Evolutionary conservation across 495 filamentous ascomycete species (phyloP), one percentile per base, ranked within the genome.

Genomic region (Aspergillus diversus): DNA sequence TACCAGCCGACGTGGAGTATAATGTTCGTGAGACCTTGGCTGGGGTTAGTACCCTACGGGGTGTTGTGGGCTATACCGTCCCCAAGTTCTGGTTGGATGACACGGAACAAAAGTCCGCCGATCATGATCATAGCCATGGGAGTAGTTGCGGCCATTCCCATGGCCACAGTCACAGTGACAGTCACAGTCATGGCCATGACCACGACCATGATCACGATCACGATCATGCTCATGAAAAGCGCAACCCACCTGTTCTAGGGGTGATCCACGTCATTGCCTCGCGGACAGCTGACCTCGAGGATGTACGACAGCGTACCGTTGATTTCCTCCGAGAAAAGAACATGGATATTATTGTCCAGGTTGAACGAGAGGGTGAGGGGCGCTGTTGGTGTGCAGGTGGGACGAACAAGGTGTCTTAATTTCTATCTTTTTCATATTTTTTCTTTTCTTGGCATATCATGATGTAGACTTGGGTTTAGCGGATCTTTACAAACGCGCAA

Each of bases 1-100:
- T 98, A 7, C 93, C 95, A 2, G 89, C 86, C 15, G 90, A 92
- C 63, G 86, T 89, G 6, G 95, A 99, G 71, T 99, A 97, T 73
- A 89, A 84, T 61, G 84, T 97, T 63, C 89, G 94, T 47, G 90
- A 95, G 60, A 90, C 91, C 3, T 77, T 99, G 5, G 88, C 90
- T 13, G 93, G 92, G 8, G 86, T 99, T 32, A 89, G 89, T 52
- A 89, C 86, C 21, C 76, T 98, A 33, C 80, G 91, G 31, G 96
- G 96, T 0, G 95, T 98, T 3, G 87, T 87, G 0, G 87, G 91
- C 46, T 98, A 97, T 65, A 83, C 88, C 6, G 93, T 91, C 5
- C 93, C 94, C 2, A 89, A 92, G 64, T 98, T 99, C 69, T 99
- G 96, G 96, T 77, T 97, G 31, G 92, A 93, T 61, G 92, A 93